Base-by-base conservation (phyloP, 192 early-diverging fungal species). In the Piromyces sp. region DNA sequence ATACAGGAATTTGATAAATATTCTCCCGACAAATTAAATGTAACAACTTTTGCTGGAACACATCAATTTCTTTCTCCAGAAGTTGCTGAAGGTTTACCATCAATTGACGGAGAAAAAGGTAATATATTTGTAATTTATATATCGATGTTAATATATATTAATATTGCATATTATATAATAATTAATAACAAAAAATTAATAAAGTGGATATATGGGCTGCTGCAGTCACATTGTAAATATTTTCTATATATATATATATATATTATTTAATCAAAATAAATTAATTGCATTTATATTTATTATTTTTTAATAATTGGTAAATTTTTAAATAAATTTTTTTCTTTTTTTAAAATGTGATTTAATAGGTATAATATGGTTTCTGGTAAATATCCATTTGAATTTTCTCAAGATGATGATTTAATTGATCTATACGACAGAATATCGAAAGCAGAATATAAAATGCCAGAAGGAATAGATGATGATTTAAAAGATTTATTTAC, bases 11-110 rank as follows among this genome's bases (percentile, higher is more conserved):
- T 88, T 81, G 83, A 83, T 29, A 79, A 82, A 79, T 91, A 90
- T 81, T 82, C 83, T 31, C 81, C 38, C 7, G 82, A 84, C 28
- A 80, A 80, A 17, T 86, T 91, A 87, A 29, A 80, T 6, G 82
- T 83, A 16, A 78, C 86, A 2, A 80, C 85, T 2, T 91, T 90
- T 85, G 89, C 88, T 6, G 90, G 90, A 2, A 91, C 90, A 17
- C 89, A 91, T 81, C 90, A 91, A 42, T 91, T 90, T 79, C 79
- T 91, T 33, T 80, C 89, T 2, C 90, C 90, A 13, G 90, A 91
- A 82, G 81, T 90, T 29, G 84, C 87, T 30, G 85, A 86, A 17
- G 90, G 88, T 19, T 80, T 42, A 13, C 29, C 78, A 28, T 42
- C 82, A n/a, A 84, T 81, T 79, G 33, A 42, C 30, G 90, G 87